A percentile compares a stretch with the other conserved stretches of the same genome.
Evolutionary conservation across 768 basidiomycete species (phyloP).

Genomic region (Galerina sulciceps): DNA sequence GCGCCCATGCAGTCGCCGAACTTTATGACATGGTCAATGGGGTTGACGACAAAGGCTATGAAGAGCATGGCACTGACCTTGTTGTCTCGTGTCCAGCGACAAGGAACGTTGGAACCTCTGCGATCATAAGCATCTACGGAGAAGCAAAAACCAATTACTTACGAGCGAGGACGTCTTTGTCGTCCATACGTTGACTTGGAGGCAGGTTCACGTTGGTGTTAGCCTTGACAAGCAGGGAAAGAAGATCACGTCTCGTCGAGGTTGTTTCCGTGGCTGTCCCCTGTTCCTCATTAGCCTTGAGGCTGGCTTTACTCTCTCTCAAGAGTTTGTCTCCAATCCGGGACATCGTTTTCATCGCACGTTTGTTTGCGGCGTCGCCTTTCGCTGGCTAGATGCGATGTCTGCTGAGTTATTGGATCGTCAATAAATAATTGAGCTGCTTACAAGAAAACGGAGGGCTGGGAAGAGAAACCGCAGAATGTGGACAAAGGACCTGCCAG

Average conservation of each 20-base stretch:
- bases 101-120: conserved; percentile 67
- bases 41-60: not conserved
- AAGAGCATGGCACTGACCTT: conserved; percentile 31
- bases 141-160: conserved; percentile 20
- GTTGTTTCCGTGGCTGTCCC: conserved; percentile 33
- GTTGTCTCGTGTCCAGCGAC: conserved; percentile 66
- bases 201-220: conserved; percentile 67
- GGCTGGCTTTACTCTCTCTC: conserved; percentile 48
- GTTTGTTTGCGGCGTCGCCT: conserved; percentile 29
- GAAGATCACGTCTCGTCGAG: conserved; percentile 52
- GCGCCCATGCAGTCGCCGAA: conserved; percentile 56
- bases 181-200: conserved; percentile 56
- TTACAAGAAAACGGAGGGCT: conserved; percentile 40
- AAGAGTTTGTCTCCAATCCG: conserved; percentile 56
- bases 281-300: conserved; percentile 25
- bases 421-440: not conserved
- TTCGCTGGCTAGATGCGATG: conserved; percentile 31
- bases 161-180: conserved; percentile 66
- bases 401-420: too few relatives aligned
- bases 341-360: conserved; percentile 45
- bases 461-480: conserved; percentile 41
- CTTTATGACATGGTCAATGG: conserved; percentile 25
- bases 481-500: conserved; percentile 34
- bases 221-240: conserved; percentile 63
- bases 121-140: not conserved